A percentile compares a stretch with the other conserved stretches of the same genome.
Conservation (phyloP, 805 yeast genomes). For the Candida tallmaniae region DNA sequence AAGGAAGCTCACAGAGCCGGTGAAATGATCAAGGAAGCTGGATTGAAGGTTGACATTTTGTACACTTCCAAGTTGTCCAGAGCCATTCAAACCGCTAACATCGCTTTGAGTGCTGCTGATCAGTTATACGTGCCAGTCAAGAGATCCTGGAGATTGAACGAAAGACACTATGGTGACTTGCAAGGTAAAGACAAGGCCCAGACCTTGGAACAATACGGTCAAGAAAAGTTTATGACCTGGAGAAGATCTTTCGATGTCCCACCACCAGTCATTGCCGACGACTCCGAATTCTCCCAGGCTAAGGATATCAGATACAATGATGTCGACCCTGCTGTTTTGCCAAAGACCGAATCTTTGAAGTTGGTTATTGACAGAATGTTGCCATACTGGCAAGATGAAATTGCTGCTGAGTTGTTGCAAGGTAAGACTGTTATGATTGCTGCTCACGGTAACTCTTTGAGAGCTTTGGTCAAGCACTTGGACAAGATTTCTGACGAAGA, state of each 20-base stretch:
- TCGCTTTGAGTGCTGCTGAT: constrained; percentile 86
- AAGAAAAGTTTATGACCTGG: constrained; percentile 92
- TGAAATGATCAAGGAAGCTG: constrained; percentile 77
- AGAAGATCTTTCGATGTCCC: constrained; percentile 97
- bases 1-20: constrained; percentile 94
- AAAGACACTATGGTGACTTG: constrained; percentile 98
- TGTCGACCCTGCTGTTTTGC: constrained; percentile 81
- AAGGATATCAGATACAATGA: constrained; percentile 82
- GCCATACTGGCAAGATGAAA: constrained; percentile 95
- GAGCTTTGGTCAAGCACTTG: constrained; percentile 94
- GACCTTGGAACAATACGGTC: constrained; percentile 81
- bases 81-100: constrained; percentile 96
- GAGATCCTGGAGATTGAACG: constrained; percentile 97
- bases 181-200: constrained; percentile 98
- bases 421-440: constrained; percentile 91
- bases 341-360: constrained; percentile 91
- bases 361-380: constrained; percentile 93
- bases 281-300: constrained; percentile 76
- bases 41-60: constrained; percentile 78
- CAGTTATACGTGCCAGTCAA: constrained; percentile 86
- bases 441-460: constrained; percentile 98
- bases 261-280: constrained; percentile 81
- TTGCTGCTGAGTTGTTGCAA: constrained; percentile 73
- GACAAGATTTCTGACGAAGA: constrained; percentile 89
- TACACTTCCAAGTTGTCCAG: constrained; percentile 89